A percentile compares a stretch with the other conserved stretches of the same genome.
These are phyloP conservation scores for Exophiala calicioides DNA, from an alignment of 2,329 filamentous ascomycete species.

Conservation along the genomic window DNA sequence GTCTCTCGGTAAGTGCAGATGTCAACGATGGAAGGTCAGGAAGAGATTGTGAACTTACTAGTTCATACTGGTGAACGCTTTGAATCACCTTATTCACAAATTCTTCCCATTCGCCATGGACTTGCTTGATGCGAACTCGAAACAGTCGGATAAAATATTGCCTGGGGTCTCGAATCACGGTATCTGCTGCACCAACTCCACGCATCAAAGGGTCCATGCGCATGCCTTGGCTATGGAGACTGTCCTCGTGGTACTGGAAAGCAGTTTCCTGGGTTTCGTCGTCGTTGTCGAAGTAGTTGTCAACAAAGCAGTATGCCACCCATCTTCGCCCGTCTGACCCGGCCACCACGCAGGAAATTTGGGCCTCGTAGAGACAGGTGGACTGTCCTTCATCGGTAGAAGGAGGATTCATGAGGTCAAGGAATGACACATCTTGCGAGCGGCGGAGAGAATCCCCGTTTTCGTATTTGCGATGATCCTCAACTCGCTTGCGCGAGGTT, in stretches of 20 bases:
- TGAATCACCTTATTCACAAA: neutral
- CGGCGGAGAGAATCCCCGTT: neutral
- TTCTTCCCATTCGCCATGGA: neutral
- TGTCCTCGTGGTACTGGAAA: neutral
- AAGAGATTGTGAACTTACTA: too few relatives aligned
- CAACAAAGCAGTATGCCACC: constrained; percentile 6
- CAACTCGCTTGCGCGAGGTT: neutral
- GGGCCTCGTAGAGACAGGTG: constrained; percentile 3
- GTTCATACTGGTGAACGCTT: too few relatives aligned
- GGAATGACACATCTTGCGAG: constrained; percentile 1
- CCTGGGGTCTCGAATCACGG: neutral
- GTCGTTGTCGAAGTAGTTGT: neutral
- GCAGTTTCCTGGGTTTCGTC: neutral
- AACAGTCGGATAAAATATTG: constrained; percentile 1
- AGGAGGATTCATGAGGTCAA: too few relatives aligned
- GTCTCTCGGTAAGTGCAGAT: too few relatives aligned
- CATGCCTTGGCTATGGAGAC: too few relatives aligned
- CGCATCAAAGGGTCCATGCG: neutral
- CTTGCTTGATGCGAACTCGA: neutral
- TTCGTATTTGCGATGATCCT: neutral
- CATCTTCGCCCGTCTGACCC: constrained; percentile 6
- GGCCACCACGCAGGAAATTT: constrained; percentile 3
- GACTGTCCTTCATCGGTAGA: too few relatives aligned
- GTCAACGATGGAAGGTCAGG: too few relatives aligned
- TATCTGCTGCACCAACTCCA: neutral